Conservation (phyloP, 805 yeast species). For the Soucietia sequanensis region DNA sequence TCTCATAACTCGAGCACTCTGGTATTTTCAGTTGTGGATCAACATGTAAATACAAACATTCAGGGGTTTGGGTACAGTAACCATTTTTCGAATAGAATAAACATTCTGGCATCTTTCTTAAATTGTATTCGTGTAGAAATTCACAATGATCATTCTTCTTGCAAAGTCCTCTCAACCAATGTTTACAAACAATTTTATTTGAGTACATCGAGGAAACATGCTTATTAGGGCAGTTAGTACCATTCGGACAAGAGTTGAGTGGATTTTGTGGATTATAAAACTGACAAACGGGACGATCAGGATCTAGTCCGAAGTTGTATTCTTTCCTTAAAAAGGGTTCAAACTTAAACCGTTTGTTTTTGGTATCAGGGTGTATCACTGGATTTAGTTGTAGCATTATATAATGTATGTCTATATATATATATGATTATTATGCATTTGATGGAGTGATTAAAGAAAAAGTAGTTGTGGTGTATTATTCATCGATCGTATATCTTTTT, state of each 20-base stretch:
- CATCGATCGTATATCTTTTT: too few species aligned
- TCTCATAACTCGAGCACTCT: slow-evolving; percentile 75
- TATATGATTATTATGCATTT: too few species aligned
- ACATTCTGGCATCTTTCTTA: slow-evolving; percentile 96
- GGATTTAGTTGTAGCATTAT: slow-evolving; percentile 40
- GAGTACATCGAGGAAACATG: slow-evolving; percentile 60
- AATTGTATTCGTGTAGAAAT: slow-evolving; percentile 89
- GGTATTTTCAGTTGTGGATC: slow-evolving; percentile 90
- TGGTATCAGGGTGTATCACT: slow-evolving; percentile 40
- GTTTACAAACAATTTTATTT: slow-evolving; percentile 85
- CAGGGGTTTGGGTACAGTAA: slow-evolving; percentile 88
- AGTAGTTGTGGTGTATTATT: too few species aligned
- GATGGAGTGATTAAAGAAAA: too few species aligned
- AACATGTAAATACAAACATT: slow-evolving; percentile 87
- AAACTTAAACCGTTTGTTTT: slow-evolving; percentile 52
- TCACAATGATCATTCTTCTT: slow-evolving; percentile 97
- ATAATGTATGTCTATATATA: too few species aligned
- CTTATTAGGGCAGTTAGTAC: slow-evolving; percentile 81
- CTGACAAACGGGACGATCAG: slow-evolving; percentile 86
- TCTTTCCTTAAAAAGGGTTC: slow-evolving; percentile 82
- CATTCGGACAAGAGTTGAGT: slow-evolving; percentile 73
- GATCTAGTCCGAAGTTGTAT: slow-evolving; percentile 78
- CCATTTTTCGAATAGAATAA: slow-evolving; percentile 80
- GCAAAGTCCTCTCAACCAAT: slow-evolving; percentile 96
- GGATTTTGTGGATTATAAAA: slow-evolving; percentile 55